Percentiles rank a stretch among this genome's conserved stretches.
These are phyloP conservation scores for Candida frijolesensis DNA, from an alignment of 1,139 yeast species.

Conservation along the genomic window DNA sequence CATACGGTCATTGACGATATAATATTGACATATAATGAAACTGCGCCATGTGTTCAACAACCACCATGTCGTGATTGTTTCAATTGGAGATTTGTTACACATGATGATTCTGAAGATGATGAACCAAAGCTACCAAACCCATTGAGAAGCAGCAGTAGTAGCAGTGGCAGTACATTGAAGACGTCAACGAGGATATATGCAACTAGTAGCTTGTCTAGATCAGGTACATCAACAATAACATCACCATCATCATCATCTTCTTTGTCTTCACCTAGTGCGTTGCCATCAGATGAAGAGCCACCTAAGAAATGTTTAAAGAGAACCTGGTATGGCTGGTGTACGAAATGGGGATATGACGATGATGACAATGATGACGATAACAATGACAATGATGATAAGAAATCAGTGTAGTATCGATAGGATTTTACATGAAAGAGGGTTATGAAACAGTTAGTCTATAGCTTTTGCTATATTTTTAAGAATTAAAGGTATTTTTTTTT, in stretches of 20 bases:
- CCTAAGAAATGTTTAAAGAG: conserved; percentile 43
- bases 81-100: conserved; percentile 82
- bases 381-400: conserved; percentile 1
- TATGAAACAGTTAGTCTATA: background rate
- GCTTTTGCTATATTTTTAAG: too few relatives aligned
- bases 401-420: background rate
- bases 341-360: conserved; percentile 35
- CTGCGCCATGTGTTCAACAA: conserved; percentile 73
- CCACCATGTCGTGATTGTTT: conserved; percentile 88
- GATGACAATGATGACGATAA: conserved; percentile 10
- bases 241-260: conserved; percentile 9
- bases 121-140: conserved; percentile 46
- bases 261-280: conserved; percentile 8
- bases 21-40: conserved; percentile 67
- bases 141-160: conserved; percentile 19
- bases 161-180: background rate
- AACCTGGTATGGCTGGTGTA: conserved; percentile 53
- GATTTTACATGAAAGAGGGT: background rate
- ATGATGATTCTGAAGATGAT: conserved; percentile 43
- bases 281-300: conserved; percentile 17
- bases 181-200: conserved; percentile 4
- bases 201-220: conserved; percentile 6
- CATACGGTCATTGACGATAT: conserved; percentile 90
- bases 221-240: background rate
- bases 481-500: background rate